Conservation (phyloP, 768 basidiomycete species). For the Macrolepiota albuminosa region DNA sequence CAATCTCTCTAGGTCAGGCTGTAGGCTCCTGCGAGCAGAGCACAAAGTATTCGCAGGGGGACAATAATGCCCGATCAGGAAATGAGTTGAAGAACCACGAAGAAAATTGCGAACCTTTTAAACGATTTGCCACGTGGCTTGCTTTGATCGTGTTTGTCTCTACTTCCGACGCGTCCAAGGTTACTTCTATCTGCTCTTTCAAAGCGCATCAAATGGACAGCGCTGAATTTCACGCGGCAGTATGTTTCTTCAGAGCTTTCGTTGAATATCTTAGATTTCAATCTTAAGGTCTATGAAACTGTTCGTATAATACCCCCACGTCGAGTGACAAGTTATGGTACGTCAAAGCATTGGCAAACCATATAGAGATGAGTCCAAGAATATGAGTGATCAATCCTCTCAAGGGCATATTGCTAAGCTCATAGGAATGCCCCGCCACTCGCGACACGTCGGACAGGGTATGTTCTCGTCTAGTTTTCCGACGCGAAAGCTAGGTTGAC, state of each 20-base stretch:
- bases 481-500: neutral
- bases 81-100: constrained; percentile 23
- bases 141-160: constrained; percentile 10
- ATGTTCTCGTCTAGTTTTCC: constrained; percentile 2
- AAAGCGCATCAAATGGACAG: constrained; percentile 40
- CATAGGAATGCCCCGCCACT: constrained; percentile 73
- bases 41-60: constrained; percentile 25
- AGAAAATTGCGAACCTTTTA: constrained; percentile 11
- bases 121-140: constrained; percentile 6
- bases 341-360: constrained; percentile 1
- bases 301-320: constrained; percentile 65
- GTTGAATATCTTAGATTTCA: neutral
- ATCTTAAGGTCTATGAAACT: constrained; percentile 60
- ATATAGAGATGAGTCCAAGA: neutral
- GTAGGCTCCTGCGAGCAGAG: constrained; percentile 32
- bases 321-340: constrained; percentile 76
- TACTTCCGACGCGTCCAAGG: neutral
- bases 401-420: constrained; percentile 77
- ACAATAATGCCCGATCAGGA: constrained; percentile 29
- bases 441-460: constrained; percentile 85
- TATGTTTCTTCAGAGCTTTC: constrained; percentile 20
- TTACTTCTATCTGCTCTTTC: neutral
- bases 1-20: constrained; percentile 23
- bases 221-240: constrained; percentile 60
- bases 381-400: neutral